Percentiles rank a stretch among this genome's conserved stretches.
These are phyloP conservation scores for Kitagawia praeruptora DNA, from an alignment of 129 eudicot genomes.

Conservation along the genomic window DNA sequence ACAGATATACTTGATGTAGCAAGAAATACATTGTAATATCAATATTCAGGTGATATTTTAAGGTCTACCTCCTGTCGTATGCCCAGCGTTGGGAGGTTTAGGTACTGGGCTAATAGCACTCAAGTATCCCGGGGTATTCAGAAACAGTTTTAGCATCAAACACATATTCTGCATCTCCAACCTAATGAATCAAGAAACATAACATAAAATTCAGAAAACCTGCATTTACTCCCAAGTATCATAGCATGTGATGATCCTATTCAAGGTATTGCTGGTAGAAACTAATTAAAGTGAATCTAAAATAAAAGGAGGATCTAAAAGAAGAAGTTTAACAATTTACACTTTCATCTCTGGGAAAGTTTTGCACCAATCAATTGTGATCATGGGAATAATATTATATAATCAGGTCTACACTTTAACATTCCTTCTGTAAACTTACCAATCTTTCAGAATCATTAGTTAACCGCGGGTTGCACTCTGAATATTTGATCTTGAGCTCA, in stretches of 20 bases:
- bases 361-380: not conserved
- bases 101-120: too few relatives aligned
- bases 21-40: not conserved
- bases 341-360: not conserved
- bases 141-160: too few relatives aligned
- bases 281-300: too few relatives aligned
- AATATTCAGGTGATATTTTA: not conserved
- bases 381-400: not conserved
- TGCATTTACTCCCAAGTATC: not conserved
- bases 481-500: conserved; percentile 33
- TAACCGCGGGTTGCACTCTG: conserved; percentile 24
- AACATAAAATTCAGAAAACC: too few relatives aligned
- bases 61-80: too few relatives aligned
- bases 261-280: not conserved
- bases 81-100: too few relatives aligned
- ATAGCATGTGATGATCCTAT: not conserved
- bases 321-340: not conserved
- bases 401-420: not conserved
- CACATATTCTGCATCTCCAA: too few relatives aligned
- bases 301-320: not conserved
- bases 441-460: conserved; percentile 35
- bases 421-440: conserved; percentile 36
- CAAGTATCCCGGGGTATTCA: too few relatives aligned
- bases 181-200: too few relatives aligned
- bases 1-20: not conserved